Conservation (phyloP, 208 protist genomes). For the Jaenimonas drosophilae region DNA sequence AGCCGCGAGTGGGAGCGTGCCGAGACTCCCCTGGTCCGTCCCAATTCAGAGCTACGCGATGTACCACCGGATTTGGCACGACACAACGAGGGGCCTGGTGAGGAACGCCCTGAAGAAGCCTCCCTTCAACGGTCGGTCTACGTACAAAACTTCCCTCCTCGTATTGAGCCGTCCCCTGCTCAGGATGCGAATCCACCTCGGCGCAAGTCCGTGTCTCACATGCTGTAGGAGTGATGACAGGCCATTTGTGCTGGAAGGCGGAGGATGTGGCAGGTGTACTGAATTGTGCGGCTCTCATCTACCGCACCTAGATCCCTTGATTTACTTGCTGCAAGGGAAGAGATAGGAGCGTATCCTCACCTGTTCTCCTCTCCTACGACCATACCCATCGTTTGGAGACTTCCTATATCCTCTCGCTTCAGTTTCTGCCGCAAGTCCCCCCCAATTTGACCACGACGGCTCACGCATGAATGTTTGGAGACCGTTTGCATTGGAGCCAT, state of each 20-base stretch:
- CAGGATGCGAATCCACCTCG: constrained; percentile 61
- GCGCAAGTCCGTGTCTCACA: constrained; percentile 48
- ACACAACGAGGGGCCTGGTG: constrained; percentile 35
- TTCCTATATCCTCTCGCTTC: too few species aligned
- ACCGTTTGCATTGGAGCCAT: neutral
- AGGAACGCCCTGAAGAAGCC: constrained; percentile 43
- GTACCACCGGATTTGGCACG: constrained; percentile 41
- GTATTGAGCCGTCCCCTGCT: constrained; percentile 60
- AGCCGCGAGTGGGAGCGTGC: constrained; percentile 18
- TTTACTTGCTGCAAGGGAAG: too few species aligned
- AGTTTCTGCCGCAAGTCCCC: too few species aligned
- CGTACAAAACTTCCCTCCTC: constrained; percentile 37
- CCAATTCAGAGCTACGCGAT: constrained; percentile 18
- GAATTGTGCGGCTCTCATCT: neutral
- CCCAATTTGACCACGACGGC: neutral
- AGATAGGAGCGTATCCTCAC: too few species aligned
- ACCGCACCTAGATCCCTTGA: neutral
- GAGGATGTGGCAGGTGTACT: neutral
- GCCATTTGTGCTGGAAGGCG: neutral
- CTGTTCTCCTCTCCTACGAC: too few species aligned
- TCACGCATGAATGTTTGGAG: neutral
- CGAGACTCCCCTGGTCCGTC: constrained; percentile 23
- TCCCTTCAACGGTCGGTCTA: constrained; percentile 60
- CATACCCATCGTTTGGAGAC: too few species aligned
- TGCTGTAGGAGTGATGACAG: constrained; percentile 10